Evolutionary conservation across 1,139 yeast species (phyloP), one percentile per base, ranked within the genome.

Genomic region (Protomyces lactucae-debilis): DNA sequence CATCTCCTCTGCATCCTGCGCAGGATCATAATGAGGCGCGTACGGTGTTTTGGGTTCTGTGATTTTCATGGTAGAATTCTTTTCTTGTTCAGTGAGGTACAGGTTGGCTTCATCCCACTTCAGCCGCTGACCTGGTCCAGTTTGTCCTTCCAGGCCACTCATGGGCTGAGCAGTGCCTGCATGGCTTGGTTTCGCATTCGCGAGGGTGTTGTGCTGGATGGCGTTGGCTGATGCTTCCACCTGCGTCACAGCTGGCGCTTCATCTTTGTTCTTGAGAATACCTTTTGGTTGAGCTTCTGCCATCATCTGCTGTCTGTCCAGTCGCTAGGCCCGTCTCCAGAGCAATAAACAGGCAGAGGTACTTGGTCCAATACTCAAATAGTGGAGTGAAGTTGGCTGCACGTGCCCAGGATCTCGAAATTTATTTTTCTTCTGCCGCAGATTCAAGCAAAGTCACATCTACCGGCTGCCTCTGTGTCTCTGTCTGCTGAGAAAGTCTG

Each of bases 31-130:
- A 0, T 97, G 96, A 23, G 96, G 96, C 73, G 89, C 96, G 73
- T 88, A 93, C 2, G 99, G 99, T 1, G 99, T 93, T 78, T 93
- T 93, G 45, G 99, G 99, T 75, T 93, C 99, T 71, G 90, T 96
- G 60, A 93, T 91, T 74, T 84, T 83, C 92, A 87, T 87, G 53
- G 89, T 86, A 40, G 92, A 83, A 37, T 82, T 77, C 73, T 86
- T 85, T 70, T 85, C 89, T 72, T 82, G 86, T 73, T 87, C 93
- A 21, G 87, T 81, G 66, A 83, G 76, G 70, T 84, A 79, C 67
- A 87, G 76, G 70, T 86, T 87, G 64, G 85, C 78, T 71, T 87
- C 93, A 73, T 87, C 92, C 92, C 93, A 87, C 70, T 82, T 80
- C 71, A 85, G 78, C 68, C 83, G 85, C 23, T 43, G 48, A 72